Base-by-base conservation (phyloP, 1,284 basidiomycete species). In the Ceratobasidium sp. region DNA sequence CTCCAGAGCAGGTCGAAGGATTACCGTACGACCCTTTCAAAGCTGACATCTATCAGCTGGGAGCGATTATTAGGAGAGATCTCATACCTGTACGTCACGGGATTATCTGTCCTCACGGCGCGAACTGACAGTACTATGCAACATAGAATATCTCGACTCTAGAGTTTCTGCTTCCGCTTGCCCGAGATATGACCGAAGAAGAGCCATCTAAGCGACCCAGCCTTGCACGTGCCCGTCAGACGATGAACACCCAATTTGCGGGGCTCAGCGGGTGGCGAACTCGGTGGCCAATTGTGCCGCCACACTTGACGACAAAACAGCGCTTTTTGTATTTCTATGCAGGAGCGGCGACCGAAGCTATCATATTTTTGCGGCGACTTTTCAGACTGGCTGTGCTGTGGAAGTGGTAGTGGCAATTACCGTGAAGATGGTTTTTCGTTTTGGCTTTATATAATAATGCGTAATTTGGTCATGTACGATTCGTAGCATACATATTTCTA, bases 11-110 rank as follows among this genome's bases (percentile, higher is more conserved):
- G 33, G n/a, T 46, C 28, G 28, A 28, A 12, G 70, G 28, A 13
- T 9, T 33, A 23, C 15, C 59, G 7, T 74, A 74, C 59, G 59
- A 74, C n/a, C 59, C 70, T 3, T 74, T 74, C n/a, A 46, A 28
- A 44, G 70, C 40, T 23, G 70, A 74, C 46, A 33, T 74, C 4
- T 74, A 52, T 52, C 70, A 74, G 23, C 28, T 74, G 3, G 70
- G 70, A 26, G 59, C 59, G 6, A 23, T 74, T 3, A n/a, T 74
- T 23, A 62, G 59, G 46, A 54, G 48, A n/a, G 70, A 74, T 26
- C 44, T 74, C 38, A 74, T 74, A 23, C 57, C 70, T 9, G 70
- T 74, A 56, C 15, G 70, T 54, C 20, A 28, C 4, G 3, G 26
- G 33, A 6, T n/a, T 20, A 20, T 61, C 38, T 57, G 6, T 20